Evolutionary conservation across 176 grass and related monocot species (phyloP), one percentile per base, ranked within the genome.

Genomic region (Metroxylon sagu): DNA sequence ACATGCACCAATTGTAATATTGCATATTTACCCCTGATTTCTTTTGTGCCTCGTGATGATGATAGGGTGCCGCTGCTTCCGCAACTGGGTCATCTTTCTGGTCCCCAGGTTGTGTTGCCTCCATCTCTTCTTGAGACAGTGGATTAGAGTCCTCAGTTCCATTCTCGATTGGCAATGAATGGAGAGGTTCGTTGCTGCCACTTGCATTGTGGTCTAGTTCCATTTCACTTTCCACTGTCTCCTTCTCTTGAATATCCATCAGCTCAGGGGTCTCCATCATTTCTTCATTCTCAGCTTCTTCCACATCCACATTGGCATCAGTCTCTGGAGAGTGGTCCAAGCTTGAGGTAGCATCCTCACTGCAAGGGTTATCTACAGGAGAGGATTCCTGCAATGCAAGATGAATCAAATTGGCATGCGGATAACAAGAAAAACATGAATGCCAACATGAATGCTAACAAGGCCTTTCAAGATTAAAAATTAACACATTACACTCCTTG

Each of bases 311-410:
- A 49, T 69, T 78, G 62, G 73, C 59, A 85, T 73, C 55, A 76
- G 43, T 78, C 19, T 76, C 57, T 25, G 26, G 59, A 16, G 25
- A 53, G 51, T 69, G 79, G 64, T 85, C 82, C 79, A 73, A 73
- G 67, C 82, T 82, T 59, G 87, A 85, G 52, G 75, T 75, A 52
- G 79, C 84, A 71, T 80, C 87, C 62, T 82, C 75, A 74, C 69
- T 79, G 26, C 64, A 79, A 79, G 26, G 51, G 59, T 76, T 79
- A 67, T 79, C 74, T 59, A 29, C 49, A 59, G 55, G 64, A 17
- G 76, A 77, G 52, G 53, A 76, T 67, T 74, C 79, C 87, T 90
- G 65, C 27, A 15, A 55, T 30, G 25, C 1, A 50, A 77, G 61
- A 10, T 49, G 59, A 52, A 54, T 43, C 35, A 43, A 43, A 43